Base-by-base conservation (phyloP, 129 eudicot species). In the Arctium lappa region DNA sequence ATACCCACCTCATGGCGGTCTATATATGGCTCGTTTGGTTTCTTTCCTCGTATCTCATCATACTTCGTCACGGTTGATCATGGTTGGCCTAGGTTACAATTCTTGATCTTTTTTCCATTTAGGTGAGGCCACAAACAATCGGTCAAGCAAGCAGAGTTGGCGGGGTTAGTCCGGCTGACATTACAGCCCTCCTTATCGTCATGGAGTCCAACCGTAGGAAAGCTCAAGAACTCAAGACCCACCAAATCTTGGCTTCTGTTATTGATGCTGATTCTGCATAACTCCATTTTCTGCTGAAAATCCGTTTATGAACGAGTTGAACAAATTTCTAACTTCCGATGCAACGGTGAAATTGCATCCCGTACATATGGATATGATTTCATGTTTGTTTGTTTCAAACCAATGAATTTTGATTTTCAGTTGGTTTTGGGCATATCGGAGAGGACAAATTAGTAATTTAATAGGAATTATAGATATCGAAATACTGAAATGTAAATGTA, bases 141-240 rank as follows among this genome's bases (percentile, higher is more conserved):
- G 99, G 99, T 69, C 99, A 96, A 84, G 99, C 99, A 29, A 91
- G 97, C 82, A 88, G 99, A 86, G 98, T 93, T 29, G 99, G 98
- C 36, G 98, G 99, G 79, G 97, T 96, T 69, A 96, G 89, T 90
- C 99, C 98, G 31, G 98, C 98, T 77, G 98, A 95, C 87, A 90
- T 95, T 74, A 95, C 99, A 29, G 92, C 99, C 34, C 94, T 95
- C 33, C 92, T 95, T 48, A 95, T 93, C 56, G 84, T 93, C 82
- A 82, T 93, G 65, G 99, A 95, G 78, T 86, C 98, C 30, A 87
- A 93, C 79, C 63, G 91, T 36, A 90, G 98, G 88, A 92, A 79
- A 84, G 92, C 92, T 31, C 88, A 83, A 44, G 85, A 91, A 74
- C 87, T 62, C 60, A 90, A 75, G 68, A 80, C 69, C 34, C 90